phyloP scores from a whole-genome alignment of 345 rosid genomes.

The Salix caprea region DNA sequence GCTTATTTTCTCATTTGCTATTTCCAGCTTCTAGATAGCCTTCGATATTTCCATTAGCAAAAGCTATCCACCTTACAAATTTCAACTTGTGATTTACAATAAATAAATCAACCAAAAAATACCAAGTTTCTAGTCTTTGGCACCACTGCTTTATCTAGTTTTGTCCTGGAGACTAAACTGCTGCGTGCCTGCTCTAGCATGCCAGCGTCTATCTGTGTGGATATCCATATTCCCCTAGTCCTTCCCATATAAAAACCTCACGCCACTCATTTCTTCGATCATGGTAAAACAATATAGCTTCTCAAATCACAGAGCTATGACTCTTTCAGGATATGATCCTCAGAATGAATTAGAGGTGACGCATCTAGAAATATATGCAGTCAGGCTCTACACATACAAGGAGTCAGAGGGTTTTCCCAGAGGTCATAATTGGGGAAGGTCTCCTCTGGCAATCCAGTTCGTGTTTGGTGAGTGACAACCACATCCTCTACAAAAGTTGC shows the following conservation, averaged over 20 bases:
- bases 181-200: neutral
- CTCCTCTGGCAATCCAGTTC: slow-evolving; percentile 97
- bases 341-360: slow-evolving; percentile 9
- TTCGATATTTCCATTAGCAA: neutral
- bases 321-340: slow-evolving; percentile 1
- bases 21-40: neutral
- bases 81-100: slow-evolving; percentile 23
- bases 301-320: neutral
- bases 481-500: slow-evolving; percentile 98
- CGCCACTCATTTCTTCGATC: slow-evolving; percentile 5
- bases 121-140: neutral
- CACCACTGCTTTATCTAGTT: neutral
- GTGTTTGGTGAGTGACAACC: slow-evolving; percentile 83
- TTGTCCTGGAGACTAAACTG: slow-evolving; percentile 14
- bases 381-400: slow-evolving; percentile 99
- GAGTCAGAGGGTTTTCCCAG: slow-evolving; percentile 99
- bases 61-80: neutral
- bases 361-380: slow-evolving; percentile 1
- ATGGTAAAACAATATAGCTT: slow-evolving; percentile 10
- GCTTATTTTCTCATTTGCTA: neutral
- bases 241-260: neutral
- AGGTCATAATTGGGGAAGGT: slow-evolving; percentile 99
- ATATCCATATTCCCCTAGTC: neutral
- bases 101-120: slow-evolving; percentile 4
- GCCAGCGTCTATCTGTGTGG: neutral